Evolutionary conservation across 2,329 filamentous ascomycete species (phyloP), one percentile per base, ranked within the genome.

Genomic region (Escovopsis weberi): DNA sequence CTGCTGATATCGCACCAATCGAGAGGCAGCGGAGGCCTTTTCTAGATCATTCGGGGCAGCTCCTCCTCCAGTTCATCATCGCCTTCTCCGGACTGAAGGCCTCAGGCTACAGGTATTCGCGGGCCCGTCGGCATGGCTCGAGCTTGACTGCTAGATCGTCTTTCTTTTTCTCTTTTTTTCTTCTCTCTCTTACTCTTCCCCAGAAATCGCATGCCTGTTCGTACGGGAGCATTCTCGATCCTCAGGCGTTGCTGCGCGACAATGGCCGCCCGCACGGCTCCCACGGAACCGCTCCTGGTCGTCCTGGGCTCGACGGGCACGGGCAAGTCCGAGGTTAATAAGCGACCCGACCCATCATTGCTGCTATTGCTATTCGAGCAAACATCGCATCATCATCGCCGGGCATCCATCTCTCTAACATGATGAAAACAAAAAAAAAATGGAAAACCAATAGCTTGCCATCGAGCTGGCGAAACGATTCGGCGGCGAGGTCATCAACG

Each of bases 401-500:
- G 23, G 23, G 23, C 23, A 23, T 28, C 12, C 4, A 12, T 32
- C 26, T 15, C 19, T 15, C n/a, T 18, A 38, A 34, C 12, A 8
- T 39, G 4, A 26, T 39, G 28, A 23, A 23, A 23, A 23, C 43
- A 26, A 47, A n/a, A 11, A 11, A 15, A 15, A 15, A 15, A 15
- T 15, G 15, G 15, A 15, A 15, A 15, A 19, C n/a, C 11, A 9
- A n/a, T 48, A 94, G 87, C 74, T 95, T 50, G 91, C 91, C 8
- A 82, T 98, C 35, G 85, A 94, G 48, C 66, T 98, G 41, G 91
- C 93, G 1, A 71, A 71, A 36, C 76, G 73, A 19, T 88, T 87
- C 62, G 80, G 91, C 60, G 91, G 93, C 56, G 91, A 98, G 61
- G 75, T 98, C 41, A 87, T 98, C 64, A 98, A 98, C 58, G 85